These are phyloP conservation scores for Nothophoma quercina DNA, from an alignment of 2,329 filamentous ascomycete species.

Conservation along the genomic window DNA sequence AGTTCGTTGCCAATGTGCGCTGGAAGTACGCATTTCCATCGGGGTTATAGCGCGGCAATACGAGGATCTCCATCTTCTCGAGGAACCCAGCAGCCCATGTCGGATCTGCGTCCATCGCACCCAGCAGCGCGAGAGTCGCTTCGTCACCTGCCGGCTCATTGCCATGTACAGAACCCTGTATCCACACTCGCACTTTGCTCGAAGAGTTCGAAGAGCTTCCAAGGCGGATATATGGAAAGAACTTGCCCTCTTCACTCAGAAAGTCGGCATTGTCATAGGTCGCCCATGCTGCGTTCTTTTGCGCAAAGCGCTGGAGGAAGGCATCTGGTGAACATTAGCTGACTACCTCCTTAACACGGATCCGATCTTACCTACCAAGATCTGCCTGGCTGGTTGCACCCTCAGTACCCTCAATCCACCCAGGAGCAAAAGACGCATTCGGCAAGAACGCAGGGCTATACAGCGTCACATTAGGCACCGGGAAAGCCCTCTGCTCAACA, in stretches of 20 bases:
- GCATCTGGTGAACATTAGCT: constrained; percentile 25
- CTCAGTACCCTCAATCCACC: constrained; percentile 41
- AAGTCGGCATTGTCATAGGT: constrained; percentile 37
- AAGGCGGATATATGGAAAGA: constrained; percentile 43
- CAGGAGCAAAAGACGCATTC: constrained; percentile 36
- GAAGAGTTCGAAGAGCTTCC: constrained; percentile 25
- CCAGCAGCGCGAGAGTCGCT: constrained; percentile 45
- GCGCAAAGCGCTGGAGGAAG: constrained; percentile 39
- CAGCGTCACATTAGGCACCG: constrained; percentile 39
- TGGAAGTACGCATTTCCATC: constrained; percentile 50
- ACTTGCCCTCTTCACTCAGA: constrained; percentile 43
- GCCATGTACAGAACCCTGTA: constrained; percentile 49
- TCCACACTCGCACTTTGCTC: constrained; percentile 46
- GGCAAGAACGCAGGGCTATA: constrained; percentile 42
- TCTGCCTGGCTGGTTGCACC: constrained; percentile 40
- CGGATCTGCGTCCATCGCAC: constrained; percentile 44
- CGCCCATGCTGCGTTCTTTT: constrained; percentile 44
- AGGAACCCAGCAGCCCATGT: constrained; percentile 43
- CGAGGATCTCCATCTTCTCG: constrained; percentile 43
- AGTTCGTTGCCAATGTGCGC: constrained; percentile 45
- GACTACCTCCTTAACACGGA: not conserved
- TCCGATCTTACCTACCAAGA: constrained; percentile 21
- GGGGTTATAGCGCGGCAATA: constrained; percentile 48
- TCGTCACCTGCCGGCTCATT: constrained; percentile 51
- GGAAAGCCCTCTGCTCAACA: constrained; percentile 46